phyloP scores from a whole-genome alignment of 1,284 basidiomycete genomes.

The Gymnopus androsaceus region DNA sequence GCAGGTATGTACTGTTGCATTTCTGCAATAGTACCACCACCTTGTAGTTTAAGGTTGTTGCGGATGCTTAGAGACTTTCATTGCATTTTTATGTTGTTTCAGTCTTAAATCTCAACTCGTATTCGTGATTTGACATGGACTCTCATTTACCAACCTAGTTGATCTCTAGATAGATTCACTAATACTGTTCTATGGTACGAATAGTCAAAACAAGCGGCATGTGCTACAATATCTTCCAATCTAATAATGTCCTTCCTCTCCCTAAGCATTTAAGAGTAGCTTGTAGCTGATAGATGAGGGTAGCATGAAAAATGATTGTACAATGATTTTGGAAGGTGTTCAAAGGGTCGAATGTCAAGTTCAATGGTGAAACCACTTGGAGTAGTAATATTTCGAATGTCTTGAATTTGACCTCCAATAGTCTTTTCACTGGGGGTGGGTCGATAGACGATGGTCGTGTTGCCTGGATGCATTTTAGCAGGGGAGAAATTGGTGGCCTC shows the following conservation, averaged over 20 bases:
- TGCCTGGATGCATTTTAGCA: conserved; percentile 21
- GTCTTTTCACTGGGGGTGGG: background rate
- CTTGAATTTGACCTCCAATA: background rate
- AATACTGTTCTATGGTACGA: conserved; percentile 3
- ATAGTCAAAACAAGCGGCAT: no score
- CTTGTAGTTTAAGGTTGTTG: no score
- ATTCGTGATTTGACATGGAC: no score
- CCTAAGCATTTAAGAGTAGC: background rate
- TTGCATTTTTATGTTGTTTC: no score
- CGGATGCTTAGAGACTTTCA: no score
- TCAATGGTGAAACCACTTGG: background rate
- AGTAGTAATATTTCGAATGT: conserved; percentile 5
- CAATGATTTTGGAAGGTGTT: background rate
- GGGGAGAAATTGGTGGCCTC: conserved; percentile 17
- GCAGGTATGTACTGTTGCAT: no score
- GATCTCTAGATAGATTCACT: conserved; percentile 4
- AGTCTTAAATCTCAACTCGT: no score
- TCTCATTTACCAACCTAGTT: conserved; percentile 1
- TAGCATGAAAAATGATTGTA: conserved; percentile 3
- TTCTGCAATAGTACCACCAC: no score
- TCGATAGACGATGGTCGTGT: no score
- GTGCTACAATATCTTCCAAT: background rate
- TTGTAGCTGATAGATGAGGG: background rate
- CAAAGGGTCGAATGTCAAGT: background rate
- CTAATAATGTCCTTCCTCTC: background rate